Evolutionary conservation across 2,329 filamentous ascomycete genomes (phyloP).

Genomic region (Nemania sp.): DNA sequence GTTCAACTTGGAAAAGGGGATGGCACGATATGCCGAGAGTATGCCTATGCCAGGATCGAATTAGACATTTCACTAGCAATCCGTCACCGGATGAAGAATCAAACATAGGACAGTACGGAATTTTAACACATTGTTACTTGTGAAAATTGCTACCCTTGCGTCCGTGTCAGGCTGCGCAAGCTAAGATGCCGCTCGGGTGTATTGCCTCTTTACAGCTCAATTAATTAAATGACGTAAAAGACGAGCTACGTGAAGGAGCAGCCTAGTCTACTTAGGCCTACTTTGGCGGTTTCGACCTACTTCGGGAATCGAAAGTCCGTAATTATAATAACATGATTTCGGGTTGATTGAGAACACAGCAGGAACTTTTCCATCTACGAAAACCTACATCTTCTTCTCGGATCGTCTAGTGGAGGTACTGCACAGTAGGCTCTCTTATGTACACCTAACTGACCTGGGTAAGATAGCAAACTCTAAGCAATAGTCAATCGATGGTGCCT

Average conservation of each 20-base stretch:
- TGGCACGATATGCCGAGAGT: conserved; percentile 23
- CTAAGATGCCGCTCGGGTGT: conserved; percentile 1
- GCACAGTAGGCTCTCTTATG: no score
- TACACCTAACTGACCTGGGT: no score
- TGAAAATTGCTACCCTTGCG: not conserved
- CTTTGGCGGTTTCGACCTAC: no score
- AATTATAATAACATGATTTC: no score
- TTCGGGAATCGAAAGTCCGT: no score
- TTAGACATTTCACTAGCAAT: conserved; percentile 47
- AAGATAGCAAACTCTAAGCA: no score
- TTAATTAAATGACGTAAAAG: conserved; percentile 17
- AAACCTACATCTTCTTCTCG: no score
- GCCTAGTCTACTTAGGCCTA: not conserved
- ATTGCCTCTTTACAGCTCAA: not conserved
- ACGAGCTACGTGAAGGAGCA: conserved; percentile 2
- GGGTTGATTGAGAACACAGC: no score
- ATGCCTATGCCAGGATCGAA: conserved; percentile 40
- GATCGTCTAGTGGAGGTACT: no score
- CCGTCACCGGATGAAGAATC: conserved; percentile 46
- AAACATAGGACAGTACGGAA: conserved; percentile 32
- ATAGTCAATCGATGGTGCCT: no score
- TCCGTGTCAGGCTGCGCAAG: not conserved
- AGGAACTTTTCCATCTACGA: no score
- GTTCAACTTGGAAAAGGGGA: conserved; percentile 34
- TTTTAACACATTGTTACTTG: conserved; percentile 24